phyloP scores from a whole-genome alignment of 208 protist genomes.

The Porcisia deanei region DNA sequence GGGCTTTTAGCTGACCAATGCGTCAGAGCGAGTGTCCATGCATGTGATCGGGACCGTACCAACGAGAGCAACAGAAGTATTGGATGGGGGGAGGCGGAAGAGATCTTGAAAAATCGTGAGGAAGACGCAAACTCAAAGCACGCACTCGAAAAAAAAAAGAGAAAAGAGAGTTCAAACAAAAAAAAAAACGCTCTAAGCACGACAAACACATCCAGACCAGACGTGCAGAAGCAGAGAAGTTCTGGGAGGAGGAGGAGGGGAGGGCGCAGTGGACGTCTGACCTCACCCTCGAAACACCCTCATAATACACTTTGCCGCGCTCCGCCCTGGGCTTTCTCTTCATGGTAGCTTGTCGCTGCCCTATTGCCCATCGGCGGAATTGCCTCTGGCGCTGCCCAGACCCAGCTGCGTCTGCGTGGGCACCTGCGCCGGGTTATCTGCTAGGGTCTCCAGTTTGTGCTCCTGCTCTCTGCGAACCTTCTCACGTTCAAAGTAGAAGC shows the following conservation, averaged over 20 bases:
- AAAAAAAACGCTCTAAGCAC: no score
- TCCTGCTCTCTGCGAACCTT: constrained; percentile 36
- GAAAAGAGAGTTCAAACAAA: no score
- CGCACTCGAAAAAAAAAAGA: no score
- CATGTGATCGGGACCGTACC: no score
- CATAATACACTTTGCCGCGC: neutral
- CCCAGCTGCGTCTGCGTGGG: constrained; percentile 62
- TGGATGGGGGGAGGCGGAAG: no score
- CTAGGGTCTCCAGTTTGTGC: constrained; percentile 30
- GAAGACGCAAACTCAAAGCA: no score
- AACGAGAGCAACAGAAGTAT: no score
- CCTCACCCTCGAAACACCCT: neutral
- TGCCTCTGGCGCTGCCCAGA: constrained; percentile 30
- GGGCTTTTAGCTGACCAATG: no score
- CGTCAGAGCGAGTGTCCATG: no score
- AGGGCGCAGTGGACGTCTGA: neutral
- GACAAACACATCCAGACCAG: no score
- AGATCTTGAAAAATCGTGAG: no score
- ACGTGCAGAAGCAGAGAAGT: neutral
- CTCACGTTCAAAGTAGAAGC: constrained; percentile 32
- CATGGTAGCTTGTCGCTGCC: constrained; percentile 19
- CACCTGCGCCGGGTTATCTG: constrained; percentile 49
- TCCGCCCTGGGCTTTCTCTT: neutral
- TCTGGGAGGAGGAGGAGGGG: neutral
- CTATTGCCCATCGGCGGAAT: constrained; percentile 1